A percentile compares a stretch with the other conserved stretches of the same genome.
Conservation (phyloP, 164 flowering plant species). For the Aristolochia californica region DNA sequence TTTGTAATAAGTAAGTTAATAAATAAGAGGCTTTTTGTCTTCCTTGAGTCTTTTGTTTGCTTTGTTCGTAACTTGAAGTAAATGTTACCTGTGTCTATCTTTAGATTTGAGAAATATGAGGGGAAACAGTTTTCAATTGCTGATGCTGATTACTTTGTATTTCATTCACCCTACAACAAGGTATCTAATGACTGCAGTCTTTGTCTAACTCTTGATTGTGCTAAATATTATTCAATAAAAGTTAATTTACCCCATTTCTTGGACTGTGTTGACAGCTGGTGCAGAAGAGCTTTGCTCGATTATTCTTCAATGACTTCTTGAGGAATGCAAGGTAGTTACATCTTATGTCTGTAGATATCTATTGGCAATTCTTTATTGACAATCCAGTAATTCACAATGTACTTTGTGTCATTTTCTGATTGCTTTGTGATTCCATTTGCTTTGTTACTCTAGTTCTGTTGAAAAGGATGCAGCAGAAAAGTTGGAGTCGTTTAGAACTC, state of each 20-base stretch:
- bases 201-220: neutral
- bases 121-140: slow-evolving; percentile 69
- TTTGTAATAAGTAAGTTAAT: slow-evolving; percentile 54
- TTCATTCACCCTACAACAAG: slow-evolving; percentile 37
- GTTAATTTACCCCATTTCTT: neutral
- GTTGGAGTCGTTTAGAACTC: slow-evolving; percentile 53
- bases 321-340: slow-evolving; percentile 69
- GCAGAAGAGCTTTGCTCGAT: slow-evolving; percentile 95
- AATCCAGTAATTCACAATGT: neutral
- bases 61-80: neutral
- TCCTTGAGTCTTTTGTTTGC: neutral
- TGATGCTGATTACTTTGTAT: slow-evolving; percentile 60
- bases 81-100: neutral
- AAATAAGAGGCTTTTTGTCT: neutral
- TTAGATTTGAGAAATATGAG: slow-evolving; percentile 78
- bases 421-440: neutral
- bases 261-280: slow-evolving; percentile 71
- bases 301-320: slow-evolving; percentile 62
- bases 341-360: neutral
- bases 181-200: slow-evolving; percentile 10
- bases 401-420: neutral
- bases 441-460: slow-evolving; percentile 39
- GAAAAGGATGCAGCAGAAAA: slow-evolving; percentile 70
- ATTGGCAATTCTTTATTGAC: neutral
- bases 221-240: neutral